A percentile compares a stretch with the other conserved stretches of the same genome.
These are phyloP conservation scores for Vitellaria paradoxa DNA, from an alignment of 179 eudicot genomes.

Conservation along the genomic window DNA sequence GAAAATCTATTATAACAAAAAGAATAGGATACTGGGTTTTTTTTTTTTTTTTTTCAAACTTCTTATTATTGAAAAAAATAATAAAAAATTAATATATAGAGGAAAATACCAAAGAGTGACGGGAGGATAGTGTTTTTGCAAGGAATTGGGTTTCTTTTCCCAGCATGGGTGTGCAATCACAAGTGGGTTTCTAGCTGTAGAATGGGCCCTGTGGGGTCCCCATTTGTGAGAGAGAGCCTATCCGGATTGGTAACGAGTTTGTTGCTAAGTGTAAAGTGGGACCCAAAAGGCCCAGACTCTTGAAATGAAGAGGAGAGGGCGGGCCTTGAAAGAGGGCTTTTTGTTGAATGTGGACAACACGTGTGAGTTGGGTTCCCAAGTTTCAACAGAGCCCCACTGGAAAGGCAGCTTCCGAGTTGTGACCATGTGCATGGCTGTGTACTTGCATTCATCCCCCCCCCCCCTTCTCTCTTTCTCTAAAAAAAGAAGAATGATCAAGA, in stretches of 20 bases:
- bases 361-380: constrained; percentile 36
- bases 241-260: constrained; percentile 13
- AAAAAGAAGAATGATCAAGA: too few relatives aligned
- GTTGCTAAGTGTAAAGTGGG: constrained; percentile 12
- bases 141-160: too few relatives aligned
- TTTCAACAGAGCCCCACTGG: constrained; percentile 32
- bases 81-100: too few relatives aligned
- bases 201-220: too few relatives aligned
- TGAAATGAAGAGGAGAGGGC: not conserved
- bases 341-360: constrained; percentile 36
- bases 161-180: not conserved
- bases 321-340: not conserved
- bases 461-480: too few relatives aligned
- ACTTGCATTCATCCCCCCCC: not conserved
- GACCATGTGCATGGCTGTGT: constrained; percentile 31
- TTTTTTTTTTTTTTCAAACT: too few relatives aligned
- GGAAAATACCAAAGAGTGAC: too few relatives aligned
- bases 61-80: too few relatives aligned
- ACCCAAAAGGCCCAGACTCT: constrained; percentile 18
- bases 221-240: constrained; percentile 14
- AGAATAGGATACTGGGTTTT: too few relatives aligned
- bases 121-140: not conserved
- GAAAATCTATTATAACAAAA: too few relatives aligned
- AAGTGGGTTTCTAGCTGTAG: constrained; percentile 24
- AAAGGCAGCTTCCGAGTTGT: constrained; percentile 40